phyloP scores from a whole-genome alignment of 148 eudicot species.

The Dysphania ambrosioides region DNA sequence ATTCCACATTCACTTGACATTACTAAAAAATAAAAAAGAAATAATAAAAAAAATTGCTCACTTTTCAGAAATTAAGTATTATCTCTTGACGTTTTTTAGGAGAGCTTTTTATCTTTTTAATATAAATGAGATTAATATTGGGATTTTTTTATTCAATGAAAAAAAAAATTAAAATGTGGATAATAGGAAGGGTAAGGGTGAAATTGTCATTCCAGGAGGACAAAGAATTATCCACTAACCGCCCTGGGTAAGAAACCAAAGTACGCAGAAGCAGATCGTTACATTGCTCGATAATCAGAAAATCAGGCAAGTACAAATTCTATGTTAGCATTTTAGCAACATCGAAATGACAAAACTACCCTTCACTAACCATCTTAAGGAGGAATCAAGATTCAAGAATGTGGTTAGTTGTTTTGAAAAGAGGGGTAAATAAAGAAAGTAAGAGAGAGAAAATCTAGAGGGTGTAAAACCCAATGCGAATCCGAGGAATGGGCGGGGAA shows the following conservation, averaged over 20 bases:
- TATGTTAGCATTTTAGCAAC: background rate
- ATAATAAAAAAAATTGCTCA: too few relatives aligned
- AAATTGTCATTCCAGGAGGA: conserved; percentile 9
- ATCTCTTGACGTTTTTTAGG: too few relatives aligned
- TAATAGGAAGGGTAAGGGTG: too few relatives aligned
- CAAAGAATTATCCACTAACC: conserved; percentile 13
- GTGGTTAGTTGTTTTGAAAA: background rate
- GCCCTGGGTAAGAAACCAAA: conserved; percentile 1
- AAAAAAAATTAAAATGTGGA: too few relatives aligned
- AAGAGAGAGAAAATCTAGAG: conserved; percentile 16
- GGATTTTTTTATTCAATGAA: too few relatives aligned
- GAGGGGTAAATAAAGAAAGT: conserved; percentile 5
- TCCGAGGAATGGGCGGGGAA: conserved; percentile 31
- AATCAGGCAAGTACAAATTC: conserved; percentile 23
- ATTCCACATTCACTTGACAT: too few relatives aligned
- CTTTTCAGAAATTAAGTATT: too few relatives aligned
- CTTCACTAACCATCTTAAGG: background rate
- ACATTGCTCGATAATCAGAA: conserved; percentile 22
- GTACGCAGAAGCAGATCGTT: conserved; percentile 16
- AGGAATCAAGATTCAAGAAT: too few relatives aligned
- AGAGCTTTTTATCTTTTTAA: too few relatives aligned
- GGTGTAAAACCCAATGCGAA: conserved; percentile 20
- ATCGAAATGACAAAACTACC: conserved; percentile 22
- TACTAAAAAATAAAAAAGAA: too few relatives aligned
- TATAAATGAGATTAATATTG: too few relatives aligned